Evolutionary conservation across 768 basidiomycete species (phyloP), one percentile per base, ranked within the genome.

Genomic region (Boletus tylopilopsis): DNA sequence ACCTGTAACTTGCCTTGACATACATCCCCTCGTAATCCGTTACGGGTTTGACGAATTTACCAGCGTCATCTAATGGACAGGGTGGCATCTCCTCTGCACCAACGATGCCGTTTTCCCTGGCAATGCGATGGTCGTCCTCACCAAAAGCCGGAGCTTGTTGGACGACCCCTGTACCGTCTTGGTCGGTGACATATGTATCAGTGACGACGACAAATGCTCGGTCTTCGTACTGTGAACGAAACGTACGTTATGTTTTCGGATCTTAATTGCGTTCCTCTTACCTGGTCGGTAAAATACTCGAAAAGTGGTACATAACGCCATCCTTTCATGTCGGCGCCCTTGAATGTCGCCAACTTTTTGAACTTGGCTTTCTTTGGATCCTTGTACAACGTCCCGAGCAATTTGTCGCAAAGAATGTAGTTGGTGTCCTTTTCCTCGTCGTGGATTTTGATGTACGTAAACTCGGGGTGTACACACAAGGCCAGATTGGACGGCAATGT

Each of bases 111-210:
- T 95, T 79, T 4, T 82, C 82, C 52, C 95, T 77, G 23, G 90
- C 87, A 60, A 99, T 81, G 45, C 96, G 89, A 68, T 97, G 91
- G 78, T 99, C 96, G 61, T 99, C 96, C 67, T 98, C 95, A 74
- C 96, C 96, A 62, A 96, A 98, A 0, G 88, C 94, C 3, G 96
- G 96, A 2, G 96, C 93, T 72, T 99, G 96, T 67, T 99, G 96
- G 25, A 99, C 96, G 61, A 98, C 94, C 60, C 96, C 96, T 24
- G 96, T 99, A 63, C 96, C 96, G 51, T 93, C 90, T 15, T 82
- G 79, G 58, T 86, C 88, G 4, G 92, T 95, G 41, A 99, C 95
- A 66, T 99, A 99, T 0, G 85, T 85, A 62, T 99, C 96, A 19
- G 80, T 77, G 13, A 99, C 67, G 15, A 99, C 92, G 48, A 86